Evolutionary conservation across 164 flowering plant genomes (phyloP), one percentile per base, ranked within the genome.

Genomic region (Liquidambar formosana): DNA sequence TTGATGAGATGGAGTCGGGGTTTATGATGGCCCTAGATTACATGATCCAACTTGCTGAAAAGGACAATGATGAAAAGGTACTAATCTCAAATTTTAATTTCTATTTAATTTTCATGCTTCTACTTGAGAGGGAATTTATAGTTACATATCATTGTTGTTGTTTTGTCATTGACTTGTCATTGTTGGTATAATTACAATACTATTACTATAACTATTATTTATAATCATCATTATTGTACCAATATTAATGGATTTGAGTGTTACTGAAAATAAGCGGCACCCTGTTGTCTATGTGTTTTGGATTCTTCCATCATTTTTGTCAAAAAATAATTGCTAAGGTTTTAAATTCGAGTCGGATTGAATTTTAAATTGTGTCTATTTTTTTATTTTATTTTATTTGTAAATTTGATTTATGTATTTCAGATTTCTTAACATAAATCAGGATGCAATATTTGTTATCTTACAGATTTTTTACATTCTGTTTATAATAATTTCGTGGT

Each of bases 11-110:
- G 99, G 97, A 95, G 78, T 51, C 96, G 0, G 94, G 97, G 54
- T 94, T 94, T 76, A 89, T 94, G 89, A 87, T 87, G 94, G 99
- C 99, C 57, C 83, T 95, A 26, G 99, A 95, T 83, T 92, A 87
- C 86, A 95, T 95, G 99, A 95, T 95, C 69, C 84, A 85, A 75
- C 75, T 71, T 56, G 97, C 97, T 48, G 96, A 86, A 44, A 89
- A 85, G 57, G 96, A 92, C 76, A 67, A 84, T 51, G 99, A 95
- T 84, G 93, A 90, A 45, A 81, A 88, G 92, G 99, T 89, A 74
- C 52, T 21, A 2, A 18, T 38, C 54, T 45, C 16, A 15, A 16
- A 18, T 57, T 33, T 60, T 33, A 19, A 38, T 47, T 62, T 33
- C 10, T 51, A n/a, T 6, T 44, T 43, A 6, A 43, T 61, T 51